These are phyloP conservation scores for Phytophthora palmivora DNA, from an alignment of 352 stramenopile species.

Conservation along the genomic window DNA sequence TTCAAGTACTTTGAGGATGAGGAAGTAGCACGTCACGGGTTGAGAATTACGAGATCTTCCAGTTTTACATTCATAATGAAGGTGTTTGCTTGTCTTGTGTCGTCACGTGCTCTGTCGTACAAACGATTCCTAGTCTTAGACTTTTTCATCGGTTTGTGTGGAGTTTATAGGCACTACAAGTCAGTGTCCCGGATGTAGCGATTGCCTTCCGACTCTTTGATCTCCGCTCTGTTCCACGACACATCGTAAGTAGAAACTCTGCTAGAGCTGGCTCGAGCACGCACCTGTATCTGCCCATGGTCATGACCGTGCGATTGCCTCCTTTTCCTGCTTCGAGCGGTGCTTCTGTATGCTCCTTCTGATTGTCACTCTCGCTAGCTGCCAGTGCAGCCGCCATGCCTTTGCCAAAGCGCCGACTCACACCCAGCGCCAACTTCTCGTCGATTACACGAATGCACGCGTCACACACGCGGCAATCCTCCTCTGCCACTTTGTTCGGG, in stretches of 20 bases:
- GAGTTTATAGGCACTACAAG: constrained; percentile 38
- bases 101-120: too few species aligned
- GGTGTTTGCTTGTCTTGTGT: too few species aligned
- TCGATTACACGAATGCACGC: constrained; percentile 86
- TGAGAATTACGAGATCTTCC: neutral
- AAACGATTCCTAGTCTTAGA: too few species aligned
- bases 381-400: constrained; percentile 21
- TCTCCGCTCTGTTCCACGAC: constrained; percentile 79
- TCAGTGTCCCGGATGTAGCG: constrained; percentile 90
- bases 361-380: constrained; percentile 44
- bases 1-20: constrained; percentile 9
- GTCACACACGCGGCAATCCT: constrained; percentile 84
- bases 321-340: constrained; percentile 58
- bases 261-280: too few species aligned
- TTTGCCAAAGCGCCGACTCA: constrained; percentile 80
- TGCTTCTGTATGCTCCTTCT: constrained; percentile 36
- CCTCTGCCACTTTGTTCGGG: constrained; percentile 59
- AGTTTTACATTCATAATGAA: too few species aligned
- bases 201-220: constrained; percentile 91
- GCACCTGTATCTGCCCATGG: constrained; percentile 85
- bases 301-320: constrained; percentile 75
- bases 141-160: neutral
- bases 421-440: constrained; percentile 78
- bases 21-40: too few species aligned
- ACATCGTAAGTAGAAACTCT: too few species aligned